Conservation (phyloP, 2,329 filamentous ascomycete species). For the Clarireedia sp. region DNA sequence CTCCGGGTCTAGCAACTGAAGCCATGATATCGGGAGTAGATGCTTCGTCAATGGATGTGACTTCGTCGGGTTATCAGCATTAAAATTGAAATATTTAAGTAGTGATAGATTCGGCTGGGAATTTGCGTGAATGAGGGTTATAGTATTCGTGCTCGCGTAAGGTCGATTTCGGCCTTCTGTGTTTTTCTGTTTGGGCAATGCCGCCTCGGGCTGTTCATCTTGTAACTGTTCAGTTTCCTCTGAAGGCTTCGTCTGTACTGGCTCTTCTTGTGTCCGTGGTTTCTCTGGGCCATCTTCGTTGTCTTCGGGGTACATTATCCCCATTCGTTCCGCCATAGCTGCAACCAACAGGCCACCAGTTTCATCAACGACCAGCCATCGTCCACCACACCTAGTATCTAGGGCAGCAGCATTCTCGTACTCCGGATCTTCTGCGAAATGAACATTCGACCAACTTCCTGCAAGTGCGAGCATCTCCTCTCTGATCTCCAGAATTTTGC, state of each 20-base stretch:
- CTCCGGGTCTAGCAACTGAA: constrained; percentile 75
- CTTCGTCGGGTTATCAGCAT: constrained; percentile 47
- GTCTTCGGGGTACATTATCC: constrained; percentile 44
- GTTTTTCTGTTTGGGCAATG: constrained; percentile 4
- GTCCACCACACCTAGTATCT: constrained; percentile 32
- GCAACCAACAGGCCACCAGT: constrained; percentile 61
- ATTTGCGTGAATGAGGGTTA: constrained; percentile 74
- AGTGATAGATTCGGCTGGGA: constrained; percentile 81
- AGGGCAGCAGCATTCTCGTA: constrained; percentile 2
- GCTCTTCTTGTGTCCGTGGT: background rate
- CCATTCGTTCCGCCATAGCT: constrained; percentile 64
- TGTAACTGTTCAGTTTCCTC: constrained; percentile 24
- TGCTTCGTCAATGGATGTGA: constrained; percentile 72
- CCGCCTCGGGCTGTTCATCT: constrained; percentile 7
- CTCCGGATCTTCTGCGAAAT: constrained; percentile 40
- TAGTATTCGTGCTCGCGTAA: constrained; percentile 49
- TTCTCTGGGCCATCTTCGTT: constrained; percentile 4
- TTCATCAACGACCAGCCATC: constrained; percentile 63
- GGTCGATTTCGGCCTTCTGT: constrained; percentile 11
- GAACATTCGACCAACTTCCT: constrained; percentile 84
- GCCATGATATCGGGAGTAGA: constrained; percentile 80
- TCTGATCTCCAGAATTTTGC: constrained; percentile 75
- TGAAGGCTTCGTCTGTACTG: background rate
- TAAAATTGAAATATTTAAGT: constrained; percentile 84
- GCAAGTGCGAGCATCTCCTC: constrained; percentile 77